Evolutionary conservation across 2,329 filamentous ascomycete genomes (phyloP), one percentile per base, ranked within the genome.

Genomic region (Claviceps spartinae): DNA sequence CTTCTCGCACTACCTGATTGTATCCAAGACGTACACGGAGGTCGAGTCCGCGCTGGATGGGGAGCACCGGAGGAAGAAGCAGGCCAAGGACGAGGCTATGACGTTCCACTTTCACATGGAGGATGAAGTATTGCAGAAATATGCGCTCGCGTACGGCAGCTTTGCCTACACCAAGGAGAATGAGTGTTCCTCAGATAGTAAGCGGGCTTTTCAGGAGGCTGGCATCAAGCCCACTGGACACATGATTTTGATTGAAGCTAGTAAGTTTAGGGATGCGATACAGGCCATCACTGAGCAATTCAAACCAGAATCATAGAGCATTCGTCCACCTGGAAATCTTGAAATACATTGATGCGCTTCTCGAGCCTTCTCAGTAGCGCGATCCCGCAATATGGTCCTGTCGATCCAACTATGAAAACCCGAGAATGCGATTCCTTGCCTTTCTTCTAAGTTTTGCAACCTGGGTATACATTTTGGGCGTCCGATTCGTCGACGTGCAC

Each of bases 51-150:
- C 79, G 55, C 73, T 97, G 16, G 86, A 91, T 59, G 74, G 78
- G 51, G 81, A 85, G 62, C 63, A 63, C 41, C 64, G 67, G 50
- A 68, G 82, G 56, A 75, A 77, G 60, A 90, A 86, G 70, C 86
- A 84, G 71, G 79, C 74, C 52, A 77, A 77, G 65, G 69, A 77
- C 54, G 73, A 76, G 49, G 69, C 73, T 8, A 78, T 85, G 60
- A 74, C 79, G 37, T 95, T 89, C 69, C 94, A 90, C 69, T 98
- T 97, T 74, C 93, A 98, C 65, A 85, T 89, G 0, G 93, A 98
- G 70, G 93, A 98, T 63, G 93, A 97, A 72, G 79, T 91, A 49
- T 70, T 96, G 61, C 82, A 93, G 58, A 82, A 81, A 63, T 78
- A 91, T 69, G 86, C 88, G 2, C 55, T 81, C 41, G 88, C 81